Evolutionary conservation across 345 rosid species (phyloP).

Genomic region (Raphanus raphanistrum): DNA sequence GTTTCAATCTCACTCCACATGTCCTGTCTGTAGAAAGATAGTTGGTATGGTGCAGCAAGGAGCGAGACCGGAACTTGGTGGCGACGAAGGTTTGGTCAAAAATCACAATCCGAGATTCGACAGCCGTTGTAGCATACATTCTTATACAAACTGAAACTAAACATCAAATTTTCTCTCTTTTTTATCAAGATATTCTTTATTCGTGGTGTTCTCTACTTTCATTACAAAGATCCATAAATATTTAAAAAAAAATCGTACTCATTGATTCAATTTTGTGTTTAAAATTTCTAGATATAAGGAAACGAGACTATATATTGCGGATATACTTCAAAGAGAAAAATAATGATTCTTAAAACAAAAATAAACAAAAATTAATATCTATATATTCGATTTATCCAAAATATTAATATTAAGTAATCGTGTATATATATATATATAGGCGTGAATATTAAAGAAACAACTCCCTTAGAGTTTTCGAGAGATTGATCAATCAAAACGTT

Average conservation of each 20-base stretch:
- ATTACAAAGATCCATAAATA: not conserved
- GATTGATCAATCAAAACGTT: not conserved
- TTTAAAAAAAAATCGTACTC: too few relatives aligned
- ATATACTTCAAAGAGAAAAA: not conserved
- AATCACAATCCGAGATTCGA: not conserved
- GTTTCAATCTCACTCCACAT: conserved; percentile 70
- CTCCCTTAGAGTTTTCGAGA: not conserved
- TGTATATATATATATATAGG: too few relatives aligned
- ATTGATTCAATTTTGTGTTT: not conserved
- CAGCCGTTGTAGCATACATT: not conserved
- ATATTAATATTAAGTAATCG: too few relatives aligned
- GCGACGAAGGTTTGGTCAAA: not conserved
- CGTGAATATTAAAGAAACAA: not conserved
- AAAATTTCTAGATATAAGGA: not conserved
- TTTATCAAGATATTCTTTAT: not conserved
- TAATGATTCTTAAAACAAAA: not conserved
- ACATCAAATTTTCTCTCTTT: not conserved
- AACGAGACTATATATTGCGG: not conserved
- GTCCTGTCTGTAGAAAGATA: conserved; percentile 72
- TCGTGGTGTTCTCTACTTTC: not conserved
- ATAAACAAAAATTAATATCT: not conserved
- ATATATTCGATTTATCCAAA: not conserved
- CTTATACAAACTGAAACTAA: not conserved
- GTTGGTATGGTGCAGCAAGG: conserved; percentile 32
- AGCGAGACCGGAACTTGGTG: not conserved